Percentiles rank a stretch among this genome's conserved stretches.
These are phyloP conservation scores for Globisporangium takayamanum DNA, from an alignment of 352 stramenopile genomes.

Conservation along the genomic window DNA sequence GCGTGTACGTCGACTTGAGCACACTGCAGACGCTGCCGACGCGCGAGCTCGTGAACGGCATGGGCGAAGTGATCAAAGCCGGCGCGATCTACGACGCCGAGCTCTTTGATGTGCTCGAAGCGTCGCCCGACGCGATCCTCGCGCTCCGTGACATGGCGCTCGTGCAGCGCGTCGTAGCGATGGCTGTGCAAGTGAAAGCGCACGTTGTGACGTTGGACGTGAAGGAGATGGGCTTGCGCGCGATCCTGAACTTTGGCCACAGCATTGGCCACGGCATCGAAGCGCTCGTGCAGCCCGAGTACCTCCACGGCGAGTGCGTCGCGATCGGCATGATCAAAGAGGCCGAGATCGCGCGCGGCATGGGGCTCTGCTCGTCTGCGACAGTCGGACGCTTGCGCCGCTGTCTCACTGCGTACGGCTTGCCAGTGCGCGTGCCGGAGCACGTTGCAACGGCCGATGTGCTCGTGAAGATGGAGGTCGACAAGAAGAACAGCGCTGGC, in stretches of 20 bases:
- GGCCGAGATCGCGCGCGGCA: conserved; percentile 86
- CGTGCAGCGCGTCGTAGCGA: conserved; percentile 57
- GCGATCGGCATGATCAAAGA: conserved; percentile 97
- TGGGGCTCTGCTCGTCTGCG: conserved; percentile 63
- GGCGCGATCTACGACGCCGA: conserved; percentile 92
- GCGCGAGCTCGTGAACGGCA: conserved; percentile 93
- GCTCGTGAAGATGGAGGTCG: conserved; percentile 80
- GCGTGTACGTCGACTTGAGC: conserved; percentile 94
- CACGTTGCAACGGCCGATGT: conserved; percentile 51
- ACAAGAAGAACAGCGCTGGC: conserved; percentile 83
- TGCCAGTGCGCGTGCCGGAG: conserved; percentile 61
- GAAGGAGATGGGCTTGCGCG: conserved; percentile 92
- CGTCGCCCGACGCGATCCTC: conserved; percentile 80
- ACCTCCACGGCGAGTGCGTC: conserved; percentile 96
- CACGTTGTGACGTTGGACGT: conserved; percentile 94
- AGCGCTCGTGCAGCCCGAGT: conserved; percentile 93
- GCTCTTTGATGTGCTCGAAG: conserved; percentile 94
- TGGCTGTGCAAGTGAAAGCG: conserved; percentile 90
- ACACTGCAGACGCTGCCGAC: conserved; percentile 92
- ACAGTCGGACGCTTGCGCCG: conserved; percentile 65
- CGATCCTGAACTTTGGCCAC: conserved; percentile 98
- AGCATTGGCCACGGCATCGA: conserved; percentile 98
- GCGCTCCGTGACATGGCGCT: conserved; percentile 54
- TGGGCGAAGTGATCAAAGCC: conserved; percentile 98
- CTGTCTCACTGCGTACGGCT: conserved; percentile 59